Conservation (phyloP, 805 yeast genomes). For the Ogataea pini region DNA sequence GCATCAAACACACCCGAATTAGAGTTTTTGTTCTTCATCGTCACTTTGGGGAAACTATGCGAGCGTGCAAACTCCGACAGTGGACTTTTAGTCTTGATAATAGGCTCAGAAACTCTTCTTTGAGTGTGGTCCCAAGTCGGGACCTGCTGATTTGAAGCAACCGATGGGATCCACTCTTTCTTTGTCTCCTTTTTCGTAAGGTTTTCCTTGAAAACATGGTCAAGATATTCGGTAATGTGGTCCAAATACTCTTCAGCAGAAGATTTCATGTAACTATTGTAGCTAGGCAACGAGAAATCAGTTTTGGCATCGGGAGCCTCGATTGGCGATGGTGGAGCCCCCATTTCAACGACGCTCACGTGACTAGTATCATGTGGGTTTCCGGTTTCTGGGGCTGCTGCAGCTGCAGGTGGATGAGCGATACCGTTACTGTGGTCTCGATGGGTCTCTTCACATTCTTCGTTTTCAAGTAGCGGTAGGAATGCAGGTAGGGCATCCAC, state of each 20-base stretch:
- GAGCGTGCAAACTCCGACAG: background rate
- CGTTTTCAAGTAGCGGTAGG: background rate
- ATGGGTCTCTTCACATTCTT: background rate
- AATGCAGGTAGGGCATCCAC: background rate
- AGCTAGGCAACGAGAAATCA: background rate
- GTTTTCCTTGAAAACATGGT: constrained; percentile 3
- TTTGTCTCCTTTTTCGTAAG: background rate
- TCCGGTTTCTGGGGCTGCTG: background rate
- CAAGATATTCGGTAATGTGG: constrained; percentile 5
- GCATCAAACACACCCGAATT: constrained; percentile 13
- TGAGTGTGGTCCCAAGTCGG: background rate
- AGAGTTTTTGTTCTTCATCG: constrained; percentile 17
- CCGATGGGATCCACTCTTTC: background rate
- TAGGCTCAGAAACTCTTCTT: constrained; percentile 19
- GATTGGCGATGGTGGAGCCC: background rate
- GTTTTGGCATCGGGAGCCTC: background rate
- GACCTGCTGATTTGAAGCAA: background rate
- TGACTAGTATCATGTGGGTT: background rate
- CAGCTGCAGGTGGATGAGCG: background rate
- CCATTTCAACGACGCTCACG: constrained; percentile 2
- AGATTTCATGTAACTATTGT: background rate
- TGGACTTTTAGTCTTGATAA: background rate
- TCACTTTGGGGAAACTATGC: constrained; percentile 19
- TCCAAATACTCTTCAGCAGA: constrained; percentile 5
- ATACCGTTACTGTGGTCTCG: background rate